phyloP scores from a whole-genome alignment of 1,284 basidiomycete species.

The Naganishia sp. region DNA sequence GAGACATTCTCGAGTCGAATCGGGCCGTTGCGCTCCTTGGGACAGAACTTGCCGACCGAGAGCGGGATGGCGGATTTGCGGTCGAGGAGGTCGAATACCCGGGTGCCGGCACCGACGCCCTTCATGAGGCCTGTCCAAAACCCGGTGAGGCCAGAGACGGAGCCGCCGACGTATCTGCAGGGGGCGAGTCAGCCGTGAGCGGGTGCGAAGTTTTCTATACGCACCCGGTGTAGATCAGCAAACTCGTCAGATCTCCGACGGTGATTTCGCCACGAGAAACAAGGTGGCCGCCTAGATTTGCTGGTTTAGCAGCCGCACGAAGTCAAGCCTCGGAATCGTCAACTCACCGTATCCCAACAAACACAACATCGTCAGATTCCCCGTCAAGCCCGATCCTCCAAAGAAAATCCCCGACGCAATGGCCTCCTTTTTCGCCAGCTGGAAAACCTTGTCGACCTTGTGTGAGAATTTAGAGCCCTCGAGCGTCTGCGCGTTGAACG shows the following conservation, averaged over 20 bases:
- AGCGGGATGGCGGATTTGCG: conserved; percentile 71
- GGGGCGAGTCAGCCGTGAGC: conserved; percentile 19
- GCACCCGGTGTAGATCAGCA: conserved; percentile 90
- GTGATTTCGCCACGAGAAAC: conserved; percentile 84
- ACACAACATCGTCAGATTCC: conserved; percentile 87
- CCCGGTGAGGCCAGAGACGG: conserved; percentile 54
- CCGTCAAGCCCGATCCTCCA: conserved; percentile 89
- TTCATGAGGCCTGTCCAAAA: conserved; percentile 56
- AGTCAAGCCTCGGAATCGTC: no score
- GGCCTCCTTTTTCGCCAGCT: conserved; percentile 82
- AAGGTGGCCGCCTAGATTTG: conserved; percentile 72
- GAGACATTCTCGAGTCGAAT: conserved; percentile 76
- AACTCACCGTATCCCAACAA: conserved; percentile 81
- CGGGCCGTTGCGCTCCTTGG: conserved; percentile 62
- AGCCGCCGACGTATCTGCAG: conserved; percentile 52
- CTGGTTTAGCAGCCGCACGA: no score
- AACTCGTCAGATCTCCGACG: conserved; percentile 84
- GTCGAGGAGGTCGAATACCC: conserved; percentile 91
- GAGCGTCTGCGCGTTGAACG: conserved; percentile 72
- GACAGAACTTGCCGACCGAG: conserved; percentile 62
- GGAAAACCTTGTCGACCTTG: conserved; percentile 69
- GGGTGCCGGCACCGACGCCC: conserved; percentile 79
- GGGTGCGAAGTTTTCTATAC: conserved; percentile 40
- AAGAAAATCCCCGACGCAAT: conserved; percentile 90
- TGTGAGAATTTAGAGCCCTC: conserved; percentile 63